A percentile compares a stretch with the other conserved stretches of the same genome.
Evolutionary conservation across 495 filamentous ascomycete genomes (phyloP).

Genomic region (Talaromyces trachyspermus): DNA sequence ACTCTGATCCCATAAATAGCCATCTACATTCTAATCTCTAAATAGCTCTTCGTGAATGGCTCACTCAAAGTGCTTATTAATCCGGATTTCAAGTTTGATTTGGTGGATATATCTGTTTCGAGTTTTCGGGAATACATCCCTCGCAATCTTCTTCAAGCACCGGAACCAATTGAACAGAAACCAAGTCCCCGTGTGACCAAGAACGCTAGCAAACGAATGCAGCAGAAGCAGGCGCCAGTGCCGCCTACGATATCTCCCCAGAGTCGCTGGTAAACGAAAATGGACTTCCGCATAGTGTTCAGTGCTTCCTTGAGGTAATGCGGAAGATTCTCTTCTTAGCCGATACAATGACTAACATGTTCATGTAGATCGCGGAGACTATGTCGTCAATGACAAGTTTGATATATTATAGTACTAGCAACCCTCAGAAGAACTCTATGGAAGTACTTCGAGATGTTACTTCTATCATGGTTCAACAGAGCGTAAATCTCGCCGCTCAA

Average conservation of each 20-base stretch:
- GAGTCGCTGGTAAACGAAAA: slow-evolving; percentile 55
- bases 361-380: slow-evolving; percentile 57
- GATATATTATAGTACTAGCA: slow-evolving; percentile 4
- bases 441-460: slow-evolving; percentile 8
- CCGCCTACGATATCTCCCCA: slow-evolving; percentile 47
- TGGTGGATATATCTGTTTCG: slow-evolving; percentile 59
- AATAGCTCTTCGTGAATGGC: slow-evolving; percentile 52
- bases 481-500: slow-evolving; percentile 17
- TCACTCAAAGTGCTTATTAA: slow-evolving; percentile 60
- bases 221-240: slow-evolving; percentile 46
- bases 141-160: slow-evolving; percentile 38
- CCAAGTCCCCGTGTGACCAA: slow-evolving; percentile 66
- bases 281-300: slow-evolving; percentile 50
- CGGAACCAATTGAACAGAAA: slow-evolving; percentile 53
- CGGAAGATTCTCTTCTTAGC: not conserved
- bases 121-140: slow-evolving; percentile 64
- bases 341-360: not conserved
- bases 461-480: slow-evolving; percentile 1
- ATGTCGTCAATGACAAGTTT: slow-evolving; percentile 53
- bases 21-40: not conserved
- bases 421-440: slow-evolving; percentile 4
- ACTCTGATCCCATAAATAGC: not conserved
- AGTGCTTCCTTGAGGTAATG: slow-evolving; percentile 62
- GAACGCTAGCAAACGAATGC: slow-evolving; percentile 41
- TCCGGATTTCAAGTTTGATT: slow-evolving; percentile 59